Evolutionary conservation across 352 stramenopile genomes (phyloP).

Genomic region (Pelagophyceae sp.): DNA sequence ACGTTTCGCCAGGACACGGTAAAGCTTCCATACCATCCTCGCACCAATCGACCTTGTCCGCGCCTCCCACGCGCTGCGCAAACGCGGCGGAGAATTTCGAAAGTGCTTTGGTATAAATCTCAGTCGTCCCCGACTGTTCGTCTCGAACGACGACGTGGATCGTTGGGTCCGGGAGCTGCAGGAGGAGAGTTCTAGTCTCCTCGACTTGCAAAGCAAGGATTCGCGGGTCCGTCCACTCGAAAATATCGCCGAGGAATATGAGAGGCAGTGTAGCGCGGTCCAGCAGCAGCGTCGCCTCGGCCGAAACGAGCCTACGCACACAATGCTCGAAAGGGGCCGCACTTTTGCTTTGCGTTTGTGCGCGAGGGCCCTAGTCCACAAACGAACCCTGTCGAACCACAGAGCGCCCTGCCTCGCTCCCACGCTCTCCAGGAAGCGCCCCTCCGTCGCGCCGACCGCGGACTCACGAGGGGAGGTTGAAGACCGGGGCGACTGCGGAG

Average conservation of each 20-base stretch:
- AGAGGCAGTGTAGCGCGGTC: not conserved
- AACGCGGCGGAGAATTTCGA: conserved; percentile 14
- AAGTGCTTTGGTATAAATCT: conserved; percentile 29
- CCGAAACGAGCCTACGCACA: too few relatives aligned
- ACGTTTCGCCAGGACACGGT: too few relatives aligned
- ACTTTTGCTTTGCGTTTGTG: too few relatives aligned
- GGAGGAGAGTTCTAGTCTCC: not conserved
- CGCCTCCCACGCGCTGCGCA: not conserved
- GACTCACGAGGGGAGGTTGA: too few relatives aligned
- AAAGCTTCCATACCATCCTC: not conserved
- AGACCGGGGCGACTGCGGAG: too few relatives aligned
- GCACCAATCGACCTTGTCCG: conserved; percentile 3
- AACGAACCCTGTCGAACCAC: too few relatives aligned
- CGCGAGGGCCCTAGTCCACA: too few relatives aligned
- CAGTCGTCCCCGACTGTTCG: conserved; percentile 23
- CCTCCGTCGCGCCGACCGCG: too few relatives aligned
- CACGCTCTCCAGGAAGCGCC: too few relatives aligned
- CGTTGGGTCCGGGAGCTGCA: not conserved
- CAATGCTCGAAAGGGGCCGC: too few relatives aligned
- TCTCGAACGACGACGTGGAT: conserved; percentile 27
- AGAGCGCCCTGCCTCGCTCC: too few relatives aligned
- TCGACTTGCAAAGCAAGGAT: conserved; percentile 8
- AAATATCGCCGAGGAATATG: conserved; percentile 8
- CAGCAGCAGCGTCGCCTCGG: conserved; percentile 7
- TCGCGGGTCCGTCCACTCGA: conserved; percentile 3